Evolutionary conservation across 1,284 basidiomycete genomes (phyloP).

Genomic region (Ceratobasidium papillatum): DNA sequence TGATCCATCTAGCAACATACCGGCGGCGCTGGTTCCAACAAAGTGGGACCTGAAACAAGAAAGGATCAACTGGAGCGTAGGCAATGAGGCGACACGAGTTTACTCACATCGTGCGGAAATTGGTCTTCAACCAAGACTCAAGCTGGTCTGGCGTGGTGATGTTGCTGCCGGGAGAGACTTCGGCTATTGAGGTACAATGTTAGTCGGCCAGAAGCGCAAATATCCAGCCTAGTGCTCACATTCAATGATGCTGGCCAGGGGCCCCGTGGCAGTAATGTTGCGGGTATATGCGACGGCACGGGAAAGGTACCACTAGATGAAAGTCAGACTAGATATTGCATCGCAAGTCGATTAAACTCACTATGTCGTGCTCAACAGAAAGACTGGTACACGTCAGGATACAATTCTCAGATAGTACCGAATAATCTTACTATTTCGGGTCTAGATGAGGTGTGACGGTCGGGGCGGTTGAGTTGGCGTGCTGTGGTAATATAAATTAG

Average conservation of each 20-base stretch:
- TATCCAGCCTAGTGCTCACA: not conserved
- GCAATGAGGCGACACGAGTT: too few relatives aligned
- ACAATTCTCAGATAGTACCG: not conserved
- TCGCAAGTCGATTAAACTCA: not conserved
- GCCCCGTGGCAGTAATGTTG: constrained; percentile 30
- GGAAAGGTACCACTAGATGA: constrained; percentile 23
- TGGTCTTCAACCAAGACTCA: constrained; percentile 33
- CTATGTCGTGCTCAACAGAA: constrained; percentile 32
- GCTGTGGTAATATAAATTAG: not conserved
- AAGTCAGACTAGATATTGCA: not conserved
- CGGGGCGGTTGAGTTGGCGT: constrained; percentile 28
- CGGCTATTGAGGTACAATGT: not conserved
- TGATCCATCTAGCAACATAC: not conserved
- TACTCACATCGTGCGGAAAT: constrained; percentile 34
- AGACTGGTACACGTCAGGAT: constrained; percentile 1
- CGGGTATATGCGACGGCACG: constrained; percentile 38
- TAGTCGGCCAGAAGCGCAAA: not conserved
- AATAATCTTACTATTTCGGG: constrained; percentile 26
- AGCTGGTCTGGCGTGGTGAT: constrained; percentile 26
- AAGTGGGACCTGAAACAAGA: constrained; percentile 18
- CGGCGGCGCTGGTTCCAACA: constrained; percentile 20
- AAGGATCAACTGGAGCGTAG: not conserved
- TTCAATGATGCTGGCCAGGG: constrained; percentile 22
- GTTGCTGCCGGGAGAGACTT: constrained; percentile 22
- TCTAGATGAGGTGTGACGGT: constrained; percentile 25